Evolutionary conservation across 352 stramenopile species (phyloP), one percentile per base, ranked within the genome.

Genomic region (Phytopythium delawarense): DNA sequence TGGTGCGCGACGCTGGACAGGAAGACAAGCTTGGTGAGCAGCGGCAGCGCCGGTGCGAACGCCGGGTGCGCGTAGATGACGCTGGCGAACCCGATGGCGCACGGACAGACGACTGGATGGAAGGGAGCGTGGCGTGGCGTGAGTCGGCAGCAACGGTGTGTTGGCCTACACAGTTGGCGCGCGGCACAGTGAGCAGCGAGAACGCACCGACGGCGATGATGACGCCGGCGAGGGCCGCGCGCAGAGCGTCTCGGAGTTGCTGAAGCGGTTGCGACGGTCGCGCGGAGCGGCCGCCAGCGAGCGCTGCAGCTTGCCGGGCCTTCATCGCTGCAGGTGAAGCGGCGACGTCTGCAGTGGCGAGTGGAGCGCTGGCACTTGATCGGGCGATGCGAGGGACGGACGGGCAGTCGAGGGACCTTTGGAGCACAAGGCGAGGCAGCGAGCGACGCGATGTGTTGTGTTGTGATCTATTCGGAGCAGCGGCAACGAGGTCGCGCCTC

Each of bases 1-100:
- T 99, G 96, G 74, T 99, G 97, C 40, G 98, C 78, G 32, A 93
- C 79, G 54, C 91, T 96, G 44, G 89, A 98, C 30, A 98, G 74
- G 16, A 98, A 82, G 2, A 98, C 88, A 21, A 99, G 77, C 72
- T 99, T 98, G 42, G 74, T 88, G 66, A 91, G 74, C 64, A 78
- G 74, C 46, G 81, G 74, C 55, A 91, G 81, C 34, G 72, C 69
- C 11, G 62, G 66, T 6, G 66, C 61, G 54, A 91, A 88, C 25
- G 75, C 78, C 1, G 70, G 72, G 34, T 89, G 79, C 44, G 85
- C 84, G 70, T 98, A 99, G 65, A 99, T 98, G 59, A 99, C 98
- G 23, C 88, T 89, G 39, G 87, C 82, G 66, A 99, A 98, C 69
- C 81, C 92, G 61, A 87, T 88, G 78, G 87, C 80, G 55, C 76